These are phyloP conservation scores for rapeseed (Brassica napus) DNA, from an alignment of 345 rosid genomes.

Conservation along the genomic window DNA sequence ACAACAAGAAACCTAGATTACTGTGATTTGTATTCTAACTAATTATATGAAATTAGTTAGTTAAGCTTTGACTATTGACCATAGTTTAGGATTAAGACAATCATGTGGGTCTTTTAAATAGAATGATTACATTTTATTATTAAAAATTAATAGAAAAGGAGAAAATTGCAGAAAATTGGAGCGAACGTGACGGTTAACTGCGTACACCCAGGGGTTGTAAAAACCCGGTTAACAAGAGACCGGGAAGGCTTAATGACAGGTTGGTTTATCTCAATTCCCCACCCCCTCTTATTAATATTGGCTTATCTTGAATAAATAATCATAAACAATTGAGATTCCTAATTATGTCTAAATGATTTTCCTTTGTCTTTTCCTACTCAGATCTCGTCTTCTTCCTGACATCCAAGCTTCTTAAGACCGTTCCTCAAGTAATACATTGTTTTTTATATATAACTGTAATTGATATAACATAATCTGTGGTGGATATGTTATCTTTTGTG, in stretches of 20 bases:
- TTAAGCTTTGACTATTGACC: constrained; percentile 34
- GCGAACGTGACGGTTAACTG: constrained; percentile 87
- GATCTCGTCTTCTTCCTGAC: constrained; percentile 82
- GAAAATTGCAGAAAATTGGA: constrained; percentile 60
- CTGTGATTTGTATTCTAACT: constrained; percentile 29
- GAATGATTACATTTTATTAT: constrained; percentile 4
- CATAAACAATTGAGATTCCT: constrained; percentile 13
- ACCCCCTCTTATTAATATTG: neutral
- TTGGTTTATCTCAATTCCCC: constrained; percentile 20
- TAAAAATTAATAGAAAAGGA: neutral
- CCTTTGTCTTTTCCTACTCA: constrained; percentile 41
- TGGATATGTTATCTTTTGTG: constrained; percentile 18
- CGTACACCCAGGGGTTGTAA: constrained; percentile 92
- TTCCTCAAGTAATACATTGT: constrained; percentile 66
- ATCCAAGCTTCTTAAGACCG: constrained; percentile 81
- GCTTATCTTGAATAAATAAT: neutral
- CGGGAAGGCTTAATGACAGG: constrained; percentile 90
- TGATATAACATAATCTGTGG: constrained; percentile 14
- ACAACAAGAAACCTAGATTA: constrained; percentile 31
- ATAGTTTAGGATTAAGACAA: constrained; percentile 26
- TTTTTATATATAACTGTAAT: neutral
- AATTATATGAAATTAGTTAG: constrained; percentile 8
- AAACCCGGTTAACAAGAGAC: constrained; percentile 89
- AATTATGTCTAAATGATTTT: constrained; percentile 14
- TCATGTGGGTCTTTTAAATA: constrained; percentile 29